Evolutionary conservation across 179 eudicot genomes (phyloP), one percentile per base, ranked within the genome.

Genomic region (Heliamphora ciliata): DNA sequence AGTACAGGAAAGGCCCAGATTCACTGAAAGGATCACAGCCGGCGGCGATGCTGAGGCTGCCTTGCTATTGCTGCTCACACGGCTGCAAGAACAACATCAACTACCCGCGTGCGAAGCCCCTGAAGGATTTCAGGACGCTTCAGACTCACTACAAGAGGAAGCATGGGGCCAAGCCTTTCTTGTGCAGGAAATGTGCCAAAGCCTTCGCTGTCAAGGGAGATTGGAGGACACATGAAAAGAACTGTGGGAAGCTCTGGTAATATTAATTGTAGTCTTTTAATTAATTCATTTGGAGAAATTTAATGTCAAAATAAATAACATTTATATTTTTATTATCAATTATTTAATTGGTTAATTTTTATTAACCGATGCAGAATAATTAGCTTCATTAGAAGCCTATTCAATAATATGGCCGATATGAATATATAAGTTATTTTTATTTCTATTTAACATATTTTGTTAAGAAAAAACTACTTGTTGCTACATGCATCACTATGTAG

Each of bases 41-140:
- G 67, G 88, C 92, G 47, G 92, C 93, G 79, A 93, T 93, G 97
- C 86, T 91, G 70, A 87, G 92, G 65, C 87, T 93, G 24, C 97
- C 95, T 10, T 93, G 97, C 84, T 93, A 91, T 65, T 93, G 97
- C 72, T 93, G 97, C 78, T 89, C 94, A 8, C 89, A 84, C 79
- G 97, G 93, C 77, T 93, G 97, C 88, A 93, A 93, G 84, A 93
- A 93, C 92, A 93, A 93, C 92, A 90, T 93, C 73, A 89, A 91
- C 88, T 91, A 93, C 80, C 92, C 95, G 0, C 83, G 95, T 64
- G 93, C 97, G 2, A 91, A 89, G 82, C 97, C 97, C 15, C 82
- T 93, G 80, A 93, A 93, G 85, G 97, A 93, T 78, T 93, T 93
- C 79, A 81, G 95, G 61, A 93, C 97, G 1, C 97, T 93, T n/a